Evolutionary conservation across 257 asterid genomes (phyloP).

Genomic region (Ballota nigra): DNA sequence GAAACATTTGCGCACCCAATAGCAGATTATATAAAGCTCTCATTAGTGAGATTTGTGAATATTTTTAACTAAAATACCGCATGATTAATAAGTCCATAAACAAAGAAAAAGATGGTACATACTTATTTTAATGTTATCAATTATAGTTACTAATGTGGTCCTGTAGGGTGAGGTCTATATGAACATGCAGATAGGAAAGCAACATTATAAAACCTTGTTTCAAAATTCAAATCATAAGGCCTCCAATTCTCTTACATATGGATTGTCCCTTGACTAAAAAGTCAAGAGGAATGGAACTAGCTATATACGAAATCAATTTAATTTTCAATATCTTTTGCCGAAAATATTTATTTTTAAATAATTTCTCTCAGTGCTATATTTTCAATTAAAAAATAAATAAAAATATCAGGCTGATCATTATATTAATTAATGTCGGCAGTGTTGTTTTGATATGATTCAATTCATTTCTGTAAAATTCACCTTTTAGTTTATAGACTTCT

Average conservation of each 20-base stretch:
- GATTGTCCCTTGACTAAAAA: neutral
- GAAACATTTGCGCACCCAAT: neutral
- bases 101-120: neutral
- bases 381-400: neutral
- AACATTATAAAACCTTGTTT: neutral
- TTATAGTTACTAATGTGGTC: slow-evolving; percentile 11
- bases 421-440: neutral
- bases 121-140: neutral
- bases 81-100: neutral
- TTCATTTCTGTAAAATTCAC: neutral
- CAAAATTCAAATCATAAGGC: slow-evolving; percentile 36
- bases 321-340: neutral
- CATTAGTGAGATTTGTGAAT: neutral
- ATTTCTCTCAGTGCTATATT: neutral
- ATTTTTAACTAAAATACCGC: neutral
- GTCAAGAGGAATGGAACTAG: neutral
- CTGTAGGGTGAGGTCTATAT: neutral
- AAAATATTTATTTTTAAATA: neutral
- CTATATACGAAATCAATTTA: neutral
- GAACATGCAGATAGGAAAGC: neutral
- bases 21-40: too few species aligned
- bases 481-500: neutral
- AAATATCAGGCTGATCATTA: neutral
- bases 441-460: neutral
- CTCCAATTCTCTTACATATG: slow-evolving; percentile 18